Evolutionary conservation across 352 stramenopile genomes (phyloP).

Genomic region (Phytophthora constricta): DNA sequence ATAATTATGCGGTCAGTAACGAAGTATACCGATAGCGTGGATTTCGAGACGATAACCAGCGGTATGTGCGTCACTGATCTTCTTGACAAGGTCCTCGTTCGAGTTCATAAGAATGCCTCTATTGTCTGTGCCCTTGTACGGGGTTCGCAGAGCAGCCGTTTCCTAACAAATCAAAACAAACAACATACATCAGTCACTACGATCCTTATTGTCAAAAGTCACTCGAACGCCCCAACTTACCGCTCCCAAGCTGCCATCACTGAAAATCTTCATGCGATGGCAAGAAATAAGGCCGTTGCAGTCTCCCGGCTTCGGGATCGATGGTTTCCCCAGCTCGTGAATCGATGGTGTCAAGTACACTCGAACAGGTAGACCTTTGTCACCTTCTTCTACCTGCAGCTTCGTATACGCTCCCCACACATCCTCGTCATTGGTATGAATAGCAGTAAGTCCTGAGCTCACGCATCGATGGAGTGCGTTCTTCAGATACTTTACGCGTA

Average conservation of each 20-base stretch:
- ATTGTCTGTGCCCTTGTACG: conserved; percentile 71
- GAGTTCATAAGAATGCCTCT: conserved; percentile 87
- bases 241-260: conserved; percentile 87
- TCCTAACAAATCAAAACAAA: conserved; percentile 47
- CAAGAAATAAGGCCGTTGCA: conserved; percentile 70
- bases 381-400: conserved; percentile 57
- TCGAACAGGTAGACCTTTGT: conserved; percentile 66
- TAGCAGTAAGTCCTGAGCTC: conserved; percentile 78
- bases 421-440: conserved; percentile 89
- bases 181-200: background rate
- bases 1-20: no score
- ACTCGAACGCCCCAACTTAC: conserved; percentile 35
- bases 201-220: background rate
- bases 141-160: conserved; percentile 78
- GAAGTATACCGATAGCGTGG: conserved; percentile 81
- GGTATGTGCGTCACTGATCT: conserved; percentile 62
- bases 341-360: conserved; percentile 83
- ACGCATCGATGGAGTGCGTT: conserved; percentile 71
- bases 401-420: conserved; percentile 81
- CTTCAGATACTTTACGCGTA: conserved; percentile 67
- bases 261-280: conserved; percentile 91
- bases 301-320: conserved; percentile 46
- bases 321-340: conserved; percentile 60
- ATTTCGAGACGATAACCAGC: conserved; percentile 86
- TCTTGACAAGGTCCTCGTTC: conserved; percentile 60